Percentiles rank a stretch among this genome's conserved stretches.
Conservation (phyloP, 306 rosid species). For the Astragalus glycyphyllos region DNA sequence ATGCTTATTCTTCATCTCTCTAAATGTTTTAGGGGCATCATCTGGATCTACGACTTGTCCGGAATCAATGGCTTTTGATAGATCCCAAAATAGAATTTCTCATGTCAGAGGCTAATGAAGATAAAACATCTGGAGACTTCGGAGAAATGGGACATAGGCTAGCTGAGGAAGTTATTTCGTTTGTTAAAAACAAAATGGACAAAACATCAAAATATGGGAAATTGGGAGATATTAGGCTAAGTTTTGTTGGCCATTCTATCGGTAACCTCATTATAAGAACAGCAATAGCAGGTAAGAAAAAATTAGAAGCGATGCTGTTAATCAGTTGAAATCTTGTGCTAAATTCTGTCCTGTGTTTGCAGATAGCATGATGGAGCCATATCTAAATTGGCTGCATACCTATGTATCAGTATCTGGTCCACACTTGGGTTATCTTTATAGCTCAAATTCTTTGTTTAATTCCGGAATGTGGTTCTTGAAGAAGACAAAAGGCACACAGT, state of each 20-base stretch:
- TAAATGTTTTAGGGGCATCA: constrained; percentile 83
- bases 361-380: constrained; percentile 93
- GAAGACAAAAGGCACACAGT: constrained; percentile 83
- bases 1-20: constrained; percentile 35
- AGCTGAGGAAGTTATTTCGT: constrained; percentile 81
- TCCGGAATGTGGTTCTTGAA: constrained; percentile 96
- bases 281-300: constrained; percentile 78
- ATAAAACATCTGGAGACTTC: constrained; percentile 89
- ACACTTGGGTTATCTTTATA: constrained; percentile 94
- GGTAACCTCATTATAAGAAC: constrained; percentile 91
- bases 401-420: constrained; percentile 97
- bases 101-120: constrained; percentile 93
- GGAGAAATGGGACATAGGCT: constrained; percentile 95
- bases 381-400: constrained; percentile 62
- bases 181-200: constrained; percentile 80
- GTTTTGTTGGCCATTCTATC: constrained; percentile 98
- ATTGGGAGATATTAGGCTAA: constrained; percentile 73
- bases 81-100: constrained; percentile 87
- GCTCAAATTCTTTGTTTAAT: constrained; percentile 91
- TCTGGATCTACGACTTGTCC: constrained; percentile 85
- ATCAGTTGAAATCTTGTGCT: constrained; percentile 43
- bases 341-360: constrained; percentile 49
- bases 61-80: constrained; percentile 91
- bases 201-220: constrained; percentile 66
- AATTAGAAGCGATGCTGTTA: constrained; percentile 33